phyloP scores from a whole-genome alignment of 2,329 filamentous ascomycete species.

The Neonectria magnoliae region DNA sequence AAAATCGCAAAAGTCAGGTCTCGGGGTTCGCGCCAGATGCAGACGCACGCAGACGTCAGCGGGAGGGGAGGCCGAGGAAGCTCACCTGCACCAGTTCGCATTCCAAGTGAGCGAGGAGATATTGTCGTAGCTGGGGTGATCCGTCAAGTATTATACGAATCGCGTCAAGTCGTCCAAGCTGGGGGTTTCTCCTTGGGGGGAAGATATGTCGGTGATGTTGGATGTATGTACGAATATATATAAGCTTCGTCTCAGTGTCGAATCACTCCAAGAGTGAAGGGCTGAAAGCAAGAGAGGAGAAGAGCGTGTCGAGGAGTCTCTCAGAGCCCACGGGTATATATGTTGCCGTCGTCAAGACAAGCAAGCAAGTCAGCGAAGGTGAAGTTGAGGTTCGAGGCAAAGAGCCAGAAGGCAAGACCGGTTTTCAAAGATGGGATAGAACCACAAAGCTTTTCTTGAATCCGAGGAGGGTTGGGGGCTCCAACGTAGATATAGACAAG shows the following conservation, averaged over 20 bases:
- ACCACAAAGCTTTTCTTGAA: conserved; percentile 34
- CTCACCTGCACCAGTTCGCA: conserved; percentile 43
- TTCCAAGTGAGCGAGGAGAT: conserved; percentile 39
- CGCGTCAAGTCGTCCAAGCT: background rate
- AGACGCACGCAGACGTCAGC: conserved; percentile 16
- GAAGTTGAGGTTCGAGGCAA: conserved; percentile 13
- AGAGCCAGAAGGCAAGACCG: conserved; percentile 7
- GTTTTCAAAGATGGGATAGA: conserved; percentile 17
- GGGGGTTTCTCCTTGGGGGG: background rate
- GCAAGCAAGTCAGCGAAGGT: conserved; percentile 21
- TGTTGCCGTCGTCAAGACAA: conserved; percentile 6
- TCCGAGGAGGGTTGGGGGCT: conserved; percentile 35
- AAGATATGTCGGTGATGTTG: background rate
- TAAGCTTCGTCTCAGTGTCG: conserved; percentile 7
- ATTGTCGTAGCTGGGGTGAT: conserved; percentile 23
- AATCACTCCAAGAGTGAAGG: conserved; percentile 14
- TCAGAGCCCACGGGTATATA: conserved; percentile 17
- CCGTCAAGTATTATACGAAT: conserved; percentile 3
- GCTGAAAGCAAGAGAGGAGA: background rate
- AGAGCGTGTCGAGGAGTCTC: conserved; percentile 8
- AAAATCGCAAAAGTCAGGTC: conserved; percentile 32
- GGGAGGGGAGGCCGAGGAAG: conserved; percentile 26
- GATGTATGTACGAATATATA: conserved; percentile 6
- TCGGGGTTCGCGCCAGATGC: conserved; percentile 10
- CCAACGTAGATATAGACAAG: conserved; percentile 44